Conservation (phyloP, 176 grass and related monocot genomes). For the Eleusine coracana region DNA sequence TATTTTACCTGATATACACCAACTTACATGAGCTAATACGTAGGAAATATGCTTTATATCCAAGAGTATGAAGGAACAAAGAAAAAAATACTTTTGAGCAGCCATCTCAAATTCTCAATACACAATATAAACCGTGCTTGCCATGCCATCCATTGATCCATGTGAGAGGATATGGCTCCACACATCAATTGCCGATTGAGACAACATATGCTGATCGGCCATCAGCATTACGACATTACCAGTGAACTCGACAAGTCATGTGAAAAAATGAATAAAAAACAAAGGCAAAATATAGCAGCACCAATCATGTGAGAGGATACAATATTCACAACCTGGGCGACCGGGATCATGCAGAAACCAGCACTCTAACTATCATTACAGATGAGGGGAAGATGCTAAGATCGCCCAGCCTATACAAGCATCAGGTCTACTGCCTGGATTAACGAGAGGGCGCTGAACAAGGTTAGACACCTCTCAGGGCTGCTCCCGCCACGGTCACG, state of each 20-base stretch:
- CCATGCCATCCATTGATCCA: background rate
- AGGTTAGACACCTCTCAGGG: constrained; percentile 39
- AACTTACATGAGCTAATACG: too few species aligned
- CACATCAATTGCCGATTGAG: background rate
- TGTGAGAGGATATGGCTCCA: background rate
- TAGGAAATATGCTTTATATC: too few species aligned
- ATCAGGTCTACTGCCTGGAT: constrained; percentile 36
- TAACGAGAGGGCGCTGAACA: constrained; percentile 28
- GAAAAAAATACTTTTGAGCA: too few species aligned
- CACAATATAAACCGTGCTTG: background rate
- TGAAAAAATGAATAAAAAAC: background rate
- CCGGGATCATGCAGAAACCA: constrained; percentile 39
- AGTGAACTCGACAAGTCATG: background rate
- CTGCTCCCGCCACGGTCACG: constrained; percentile 16
- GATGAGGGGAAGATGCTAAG: constrained; percentile 33
- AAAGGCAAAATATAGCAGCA: background rate
- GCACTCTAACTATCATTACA: constrained; percentile 43
- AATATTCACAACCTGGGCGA: constrained; percentile 83
- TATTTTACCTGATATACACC: too few species aligned
- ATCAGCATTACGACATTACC: background rate
- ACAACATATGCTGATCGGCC: too few species aligned
- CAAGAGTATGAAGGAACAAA: too few species aligned
- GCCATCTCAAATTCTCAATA: background rate
- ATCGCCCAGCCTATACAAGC: constrained; percentile 66
- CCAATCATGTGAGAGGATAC: background rate